Conservation (phyloP, 257 asterid genomes). For the Oldenlandia corymbosa region DNA sequence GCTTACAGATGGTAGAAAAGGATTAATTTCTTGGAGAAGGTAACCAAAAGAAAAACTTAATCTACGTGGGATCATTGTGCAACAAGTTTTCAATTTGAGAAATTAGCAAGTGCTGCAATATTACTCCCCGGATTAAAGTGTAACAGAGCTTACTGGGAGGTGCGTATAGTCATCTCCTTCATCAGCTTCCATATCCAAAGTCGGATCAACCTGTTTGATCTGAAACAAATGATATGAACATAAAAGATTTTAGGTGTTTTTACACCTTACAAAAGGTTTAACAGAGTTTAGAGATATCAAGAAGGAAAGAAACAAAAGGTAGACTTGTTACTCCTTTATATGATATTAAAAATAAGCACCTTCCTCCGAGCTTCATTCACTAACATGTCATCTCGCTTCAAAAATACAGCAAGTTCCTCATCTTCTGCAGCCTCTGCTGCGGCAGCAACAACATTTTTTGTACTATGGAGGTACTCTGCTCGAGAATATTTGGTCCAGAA, state of each 20-base stretch:
- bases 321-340: neutral
- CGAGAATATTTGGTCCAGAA: constrained; percentile 98
- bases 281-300: neutral
- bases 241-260: constrained; percentile 13
- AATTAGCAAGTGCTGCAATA: too few species aligned
- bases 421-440: constrained; percentile 99
- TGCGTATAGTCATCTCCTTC: constrained; percentile 89
- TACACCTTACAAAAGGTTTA: neutral
- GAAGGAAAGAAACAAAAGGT: constrained; percentile 3
- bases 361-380: constrained; percentile 88
- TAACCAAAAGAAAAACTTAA: neutral
- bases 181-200: constrained; percentile 92
- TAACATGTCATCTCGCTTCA: constrained; percentile 86
- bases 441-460: constrained; percentile 85
- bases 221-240: constrained; percentile 29
- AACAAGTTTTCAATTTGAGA: neutral
- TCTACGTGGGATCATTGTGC: too few species aligned
- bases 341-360: constrained; percentile 35
- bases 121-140: too few species aligned
- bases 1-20: constrained; percentile 2
- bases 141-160: constrained; percentile 63
- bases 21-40: too few species aligned
- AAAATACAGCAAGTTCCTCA: constrained; percentile 95
- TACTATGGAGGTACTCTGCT: constrained; percentile 92
- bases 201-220: constrained; percentile 95